Base-by-base conservation (phyloP, 1,139 yeast species). In the Debaryomyces nepalensis region DNA sequence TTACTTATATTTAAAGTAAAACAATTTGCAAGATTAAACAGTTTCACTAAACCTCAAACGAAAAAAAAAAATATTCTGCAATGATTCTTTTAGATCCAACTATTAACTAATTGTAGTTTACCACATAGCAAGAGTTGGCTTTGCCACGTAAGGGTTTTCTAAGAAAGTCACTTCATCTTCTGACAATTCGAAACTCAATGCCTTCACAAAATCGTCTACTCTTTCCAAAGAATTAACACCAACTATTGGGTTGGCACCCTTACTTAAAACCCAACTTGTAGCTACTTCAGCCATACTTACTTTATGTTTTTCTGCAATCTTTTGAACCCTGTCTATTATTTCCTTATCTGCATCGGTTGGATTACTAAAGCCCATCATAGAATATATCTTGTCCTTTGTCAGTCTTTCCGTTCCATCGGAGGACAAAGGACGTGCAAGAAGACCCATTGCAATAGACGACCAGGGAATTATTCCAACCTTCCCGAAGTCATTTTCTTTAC, bases 221-320 rank as follows among this genome's bases (percentile, higher is more conserved):
- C 86, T 63, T 49, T 65, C 69, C 7, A 61, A 61, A 21, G 71
- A 69, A 45, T 61, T 70, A 40, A 81, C 53, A 0, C 86, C 87
- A 9, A 82, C 72, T 46, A 81, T 75, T 2, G 83, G 82, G 23
- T 53, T 43, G 7, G 63, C 55, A 8, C 83, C 83, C 53, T 79
- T 79, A 37, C 63, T 44, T 5, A 78, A 42, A 4, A 68, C 67
- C 82, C 84, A 81, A 2, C 82, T 78, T 7, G 73, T 65, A 3
- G 84, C 68, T 7, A 81, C 57, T 11, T 63, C 62, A 0, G 84
- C 78, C 84, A 79, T 80, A 4, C 74, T 55, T 14, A 66, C 68
- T 5, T 57, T 60, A 34, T 63, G 55, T 50, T 70, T 70, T 49
- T 63, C 60, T 6, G 84, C 70, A 2, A 81, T 24, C 49, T 71